Conservation (phyloP, 1,284 basidiomycete species). For the Cutaneotrichosporon mucoides region DNA sequence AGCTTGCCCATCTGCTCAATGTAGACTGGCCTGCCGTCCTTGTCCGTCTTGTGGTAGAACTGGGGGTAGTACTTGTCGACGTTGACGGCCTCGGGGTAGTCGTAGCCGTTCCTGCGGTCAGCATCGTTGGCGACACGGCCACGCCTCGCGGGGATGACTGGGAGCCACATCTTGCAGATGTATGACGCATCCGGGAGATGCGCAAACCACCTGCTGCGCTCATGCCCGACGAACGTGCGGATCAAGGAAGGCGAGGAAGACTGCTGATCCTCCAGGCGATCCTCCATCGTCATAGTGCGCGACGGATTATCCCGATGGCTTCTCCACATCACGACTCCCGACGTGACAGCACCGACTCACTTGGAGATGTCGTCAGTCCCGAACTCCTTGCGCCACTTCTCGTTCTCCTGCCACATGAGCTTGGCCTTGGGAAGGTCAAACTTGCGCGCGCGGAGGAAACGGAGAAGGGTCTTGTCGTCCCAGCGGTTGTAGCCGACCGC, state of each 20-base stretch:
- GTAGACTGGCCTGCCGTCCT: slow-evolving; percentile 93
- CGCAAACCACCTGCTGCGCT: no score
- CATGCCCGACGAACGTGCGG: no score
- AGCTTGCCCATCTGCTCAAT: slow-evolving; percentile 89
- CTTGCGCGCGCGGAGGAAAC: slow-evolving; percentile 89
- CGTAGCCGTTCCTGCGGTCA: slow-evolving; percentile 64
- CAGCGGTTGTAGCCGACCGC: slow-evolving; percentile 59
- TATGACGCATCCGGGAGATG: no score
- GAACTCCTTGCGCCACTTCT: slow-evolving; percentile 88
- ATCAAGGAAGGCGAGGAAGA: no score
- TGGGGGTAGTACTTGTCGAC: slow-evolving; percentile 94
- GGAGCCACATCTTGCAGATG: no score
- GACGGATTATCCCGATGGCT: no score
- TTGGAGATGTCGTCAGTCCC: slow-evolving; percentile 80
- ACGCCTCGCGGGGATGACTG: no score
- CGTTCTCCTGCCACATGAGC: slow-evolving; percentile 74
- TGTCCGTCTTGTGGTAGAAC: slow-evolving; percentile 95
- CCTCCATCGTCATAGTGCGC: no score
- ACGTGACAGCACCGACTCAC: slow-evolving; percentile 52
- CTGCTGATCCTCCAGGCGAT: no score
- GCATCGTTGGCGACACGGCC: no score
- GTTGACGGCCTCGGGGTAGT: slow-evolving; percentile 76
- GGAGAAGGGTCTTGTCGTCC: slow-evolving; percentile 73
- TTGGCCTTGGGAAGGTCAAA: slow-evolving; percentile 82
- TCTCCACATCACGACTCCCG: not conserved